Base-by-base conservation (phyloP, 768 basidiomycete genomes). In the Hygrophorus russula region DNA sequence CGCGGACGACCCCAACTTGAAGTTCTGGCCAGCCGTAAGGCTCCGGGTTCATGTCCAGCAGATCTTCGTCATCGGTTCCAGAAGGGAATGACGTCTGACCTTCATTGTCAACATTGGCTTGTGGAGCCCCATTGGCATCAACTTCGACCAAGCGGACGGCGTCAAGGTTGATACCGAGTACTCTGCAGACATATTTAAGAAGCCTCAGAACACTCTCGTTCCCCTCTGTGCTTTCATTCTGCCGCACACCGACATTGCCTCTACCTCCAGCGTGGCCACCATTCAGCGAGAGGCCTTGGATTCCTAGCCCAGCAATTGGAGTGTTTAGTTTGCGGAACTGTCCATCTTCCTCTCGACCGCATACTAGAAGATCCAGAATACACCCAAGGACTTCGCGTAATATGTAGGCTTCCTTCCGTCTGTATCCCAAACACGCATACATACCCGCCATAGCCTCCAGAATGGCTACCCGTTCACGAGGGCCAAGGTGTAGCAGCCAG, bases 11-110 rank as follows among this genome's bases (percentile, higher is more conserved):
- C 17, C 90, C 91, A 13, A 97, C 76, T 65, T 96, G 94, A 32
- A 99, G 66, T 58, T 92, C 89, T 2, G 92, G 83, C 94, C 94
- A 98, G 3, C 96, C 96, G 56, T 80, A 87, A 4, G 73, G 61
- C 49, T 79, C 76, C 18, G 61, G 65, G 24, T 63, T 57, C 14
- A 64, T 60, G 28, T 65, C 64, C 7, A 65, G 46, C 0, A 64
- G 61, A 42, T 73, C 71, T 37, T 70, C 67, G 44, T 70, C 71
- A 24, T 58, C 59, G 9, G 32, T 35, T 15, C 34, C 8, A 24
- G 15, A 24, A n/a, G 34, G 3, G 15, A 29, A 7, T 5, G 35
- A 36, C 6, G 15, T 15, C 19, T 42, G 9, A 15, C n/a, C 18
- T 17, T 42, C 31, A 32, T 17, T 31, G 12, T 36, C 27, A 14